These are phyloP conservation scores for Suillus americanus DNA, from an alignment of 768 basidiomycete genomes.

Conservation along the genomic window DNA sequence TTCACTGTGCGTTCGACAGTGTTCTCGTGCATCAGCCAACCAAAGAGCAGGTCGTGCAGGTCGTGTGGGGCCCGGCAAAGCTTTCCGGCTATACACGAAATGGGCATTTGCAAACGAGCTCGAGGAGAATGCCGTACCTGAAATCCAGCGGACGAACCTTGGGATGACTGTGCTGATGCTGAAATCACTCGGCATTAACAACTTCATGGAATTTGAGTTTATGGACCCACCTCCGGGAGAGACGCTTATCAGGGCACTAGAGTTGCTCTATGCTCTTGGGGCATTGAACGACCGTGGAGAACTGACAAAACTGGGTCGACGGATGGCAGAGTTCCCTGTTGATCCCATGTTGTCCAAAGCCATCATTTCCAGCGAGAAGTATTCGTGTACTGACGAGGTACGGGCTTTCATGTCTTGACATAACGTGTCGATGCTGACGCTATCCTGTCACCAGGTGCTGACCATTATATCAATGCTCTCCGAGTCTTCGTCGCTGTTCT, in stretches of 20 bases:
- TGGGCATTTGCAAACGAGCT: conserved; percentile 97
- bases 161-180: conserved; percentile 93
- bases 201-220: conserved; percentile 97
- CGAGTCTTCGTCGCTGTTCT: conserved; percentile 93
- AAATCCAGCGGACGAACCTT: conserved; percentile 98
- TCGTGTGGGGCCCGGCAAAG: conserved; percentile 96
- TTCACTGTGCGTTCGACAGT: conserved; percentile 43
- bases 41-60: conserved; percentile 97
- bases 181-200: conserved; percentile 97
- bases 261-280: conserved; percentile 92
- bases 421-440: background rate
- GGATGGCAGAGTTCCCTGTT: conserved; percentile 99
- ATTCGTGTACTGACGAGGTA: conserved; percentile 94
- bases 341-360: conserved; percentile 97
- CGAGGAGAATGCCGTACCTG: conserved; percentile 95
- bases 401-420: conserved; percentile 18
- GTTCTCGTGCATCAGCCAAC: conserved; percentile 95
- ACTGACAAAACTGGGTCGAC: conserved; percentile 91
- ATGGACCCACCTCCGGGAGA: conserved; percentile 98
- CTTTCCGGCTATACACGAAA: conserved; percentile 98
- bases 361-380: conserved; percentile 94
- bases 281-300: conserved; percentile 96
- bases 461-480: conserved; percentile 98
- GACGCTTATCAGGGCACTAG: conserved; percentile 92
- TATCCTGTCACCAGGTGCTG: conserved; percentile 57